Evolutionary conservation across 2,329 filamentous ascomycete genomes (phyloP).

Genomic region (Claviceps cyperi): DNA sequence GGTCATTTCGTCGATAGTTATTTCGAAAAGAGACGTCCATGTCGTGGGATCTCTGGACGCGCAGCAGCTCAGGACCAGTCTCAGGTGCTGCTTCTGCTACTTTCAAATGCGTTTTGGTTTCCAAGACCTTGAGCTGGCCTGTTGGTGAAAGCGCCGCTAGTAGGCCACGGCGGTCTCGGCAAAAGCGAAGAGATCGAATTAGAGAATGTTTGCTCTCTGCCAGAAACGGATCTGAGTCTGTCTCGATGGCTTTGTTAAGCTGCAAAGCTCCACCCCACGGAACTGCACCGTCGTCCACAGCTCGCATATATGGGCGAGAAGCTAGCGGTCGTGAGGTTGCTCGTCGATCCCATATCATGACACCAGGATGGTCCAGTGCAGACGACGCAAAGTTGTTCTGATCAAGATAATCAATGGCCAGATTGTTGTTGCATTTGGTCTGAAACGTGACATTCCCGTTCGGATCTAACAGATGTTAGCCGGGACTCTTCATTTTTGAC

Average conservation of each 20-base stretch:
- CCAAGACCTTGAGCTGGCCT: slow-evolving; percentile 47
- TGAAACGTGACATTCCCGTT: slow-evolving; percentile 43
- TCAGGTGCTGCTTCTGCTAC: slow-evolving; percentile 22
- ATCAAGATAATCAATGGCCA: slow-evolving; percentile 67
- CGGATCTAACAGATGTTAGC: slow-evolving; percentile 24
- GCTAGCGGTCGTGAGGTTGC: slow-evolving; percentile 37
- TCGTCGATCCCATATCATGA: slow-evolving; percentile 68
- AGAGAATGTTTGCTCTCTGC: slow-evolving; percentile 43
- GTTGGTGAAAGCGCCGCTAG: slow-evolving; percentile 47
- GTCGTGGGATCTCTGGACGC: slow-evolving; percentile 45
- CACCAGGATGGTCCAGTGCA: slow-evolving; percentile 56
- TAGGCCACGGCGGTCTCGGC: slow-evolving; percentile 45
- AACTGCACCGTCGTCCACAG: slow-evolving; percentile 45
- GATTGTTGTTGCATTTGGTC: slow-evolving; percentile 53
- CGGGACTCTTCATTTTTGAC: background rate
- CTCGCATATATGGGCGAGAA: slow-evolving; percentile 39
- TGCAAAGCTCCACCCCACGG: slow-evolving; percentile 49
- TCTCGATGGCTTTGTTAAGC: slow-evolving; percentile 41
- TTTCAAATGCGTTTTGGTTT: slow-evolving; percentile 40
- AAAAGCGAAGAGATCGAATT: slow-evolving; percentile 48
- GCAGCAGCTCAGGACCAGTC: slow-evolving; percentile 42
- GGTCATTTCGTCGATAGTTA: slow-evolving; percentile 36
- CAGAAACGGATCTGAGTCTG: slow-evolving; percentile 33
- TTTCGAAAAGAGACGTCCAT: slow-evolving; percentile 45
- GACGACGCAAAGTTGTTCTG: slow-evolving; percentile 77